Base-by-base conservation (phyloP, 2,329 filamentous ascomycete species). In the Claviceps sp. region DNA sequence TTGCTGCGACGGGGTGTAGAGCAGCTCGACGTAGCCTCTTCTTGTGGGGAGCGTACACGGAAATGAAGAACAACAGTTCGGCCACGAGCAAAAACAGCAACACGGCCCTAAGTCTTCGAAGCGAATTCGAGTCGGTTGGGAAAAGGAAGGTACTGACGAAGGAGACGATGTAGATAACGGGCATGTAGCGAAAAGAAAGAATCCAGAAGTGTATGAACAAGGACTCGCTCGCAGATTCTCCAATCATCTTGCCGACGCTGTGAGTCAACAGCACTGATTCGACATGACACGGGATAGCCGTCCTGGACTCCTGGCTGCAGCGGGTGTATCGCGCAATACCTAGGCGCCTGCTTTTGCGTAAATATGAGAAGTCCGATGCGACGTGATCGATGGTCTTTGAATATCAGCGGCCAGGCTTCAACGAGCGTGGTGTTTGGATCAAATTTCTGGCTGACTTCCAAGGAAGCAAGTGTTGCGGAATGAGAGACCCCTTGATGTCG, bases 181-280 rank as follows among this genome's bases (percentile, higher is more conserved):
- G 68, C 24, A 69, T 69, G 61, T 73, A 72, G 47, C 69, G 72
- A 30, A 76, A 66, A 40, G 68, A 53, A 38, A 70, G 54, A 56
- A 77, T 72, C 60, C 60, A 66, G 51, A 67, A 53, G 55, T 71
- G 73, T 61, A 77, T 74, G 57, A 74, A 62, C 44, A 73, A 53
- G 58, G 69, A 70, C 60, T 71, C 71, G 48, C 51, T 50, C 19
- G 62, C 56, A 1, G 68, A 68, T 40, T 65, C 67, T 54, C 64
- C 64, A 51, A 72, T 62, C 69, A 72, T 71, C 34, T 48, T 49
- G n/a, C n/a, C 11, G 45, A 37, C 30, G 30, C 26, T 37, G 26
- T 22, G 16, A 24, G 24, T 13, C 26, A 34, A 30, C 5, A 46
- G 44, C 10, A 46, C 8, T 7, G n/a, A n/a, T n/a, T 46, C n/a